These are phyloP conservation scores for Melampsora americana DNA, from an alignment of 1,284 basidiomycete genomes.

Conservation along the genomic window DNA sequence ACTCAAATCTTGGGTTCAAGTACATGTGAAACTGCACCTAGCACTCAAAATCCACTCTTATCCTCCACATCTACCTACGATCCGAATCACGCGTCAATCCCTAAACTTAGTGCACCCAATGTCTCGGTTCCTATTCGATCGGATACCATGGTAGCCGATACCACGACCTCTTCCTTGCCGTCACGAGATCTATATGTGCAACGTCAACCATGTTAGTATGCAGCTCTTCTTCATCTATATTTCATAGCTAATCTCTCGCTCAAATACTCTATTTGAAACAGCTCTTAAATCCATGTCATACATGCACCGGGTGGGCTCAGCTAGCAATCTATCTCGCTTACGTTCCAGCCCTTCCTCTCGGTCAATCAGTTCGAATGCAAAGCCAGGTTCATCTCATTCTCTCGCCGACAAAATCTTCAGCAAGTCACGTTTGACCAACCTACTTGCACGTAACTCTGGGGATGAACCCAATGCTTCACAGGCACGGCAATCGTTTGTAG, in stretches of 20 bases:
- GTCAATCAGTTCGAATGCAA: background rate
- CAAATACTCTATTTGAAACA: background rate
- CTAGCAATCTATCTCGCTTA: background rate
- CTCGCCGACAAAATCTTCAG: conserved; percentile 30
- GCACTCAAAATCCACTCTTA: background rate
- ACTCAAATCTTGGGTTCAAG: background rate
- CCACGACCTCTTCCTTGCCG: conserved; percentile 10
- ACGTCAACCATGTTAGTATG: conserved; percentile 22
- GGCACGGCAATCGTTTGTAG: background rate
- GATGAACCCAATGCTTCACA: background rate
- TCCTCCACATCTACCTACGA: conserved; percentile 3
- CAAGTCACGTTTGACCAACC: conserved; percentile 18
- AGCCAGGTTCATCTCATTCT: conserved; percentile 13
- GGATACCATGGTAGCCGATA: background rate
- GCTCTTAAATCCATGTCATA: background rate
- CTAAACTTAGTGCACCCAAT: conserved; percentile 37
- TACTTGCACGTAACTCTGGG: conserved; percentile 18
- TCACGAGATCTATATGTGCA: conserved; percentile 38
- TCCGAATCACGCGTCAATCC: conserved; percentile 28
- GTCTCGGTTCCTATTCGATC: conserved; percentile 32
- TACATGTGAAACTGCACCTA: background rate
- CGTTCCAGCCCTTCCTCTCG: background rate
- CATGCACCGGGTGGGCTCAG: background rate
- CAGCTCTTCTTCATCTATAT: background rate
- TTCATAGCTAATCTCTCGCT: background rate